These are phyloP conservation scores for Phyllosticta citribraziliensis DNA, from an alignment of 2,329 filamentous ascomycete genomes.

Conservation along the genomic window DNA sequence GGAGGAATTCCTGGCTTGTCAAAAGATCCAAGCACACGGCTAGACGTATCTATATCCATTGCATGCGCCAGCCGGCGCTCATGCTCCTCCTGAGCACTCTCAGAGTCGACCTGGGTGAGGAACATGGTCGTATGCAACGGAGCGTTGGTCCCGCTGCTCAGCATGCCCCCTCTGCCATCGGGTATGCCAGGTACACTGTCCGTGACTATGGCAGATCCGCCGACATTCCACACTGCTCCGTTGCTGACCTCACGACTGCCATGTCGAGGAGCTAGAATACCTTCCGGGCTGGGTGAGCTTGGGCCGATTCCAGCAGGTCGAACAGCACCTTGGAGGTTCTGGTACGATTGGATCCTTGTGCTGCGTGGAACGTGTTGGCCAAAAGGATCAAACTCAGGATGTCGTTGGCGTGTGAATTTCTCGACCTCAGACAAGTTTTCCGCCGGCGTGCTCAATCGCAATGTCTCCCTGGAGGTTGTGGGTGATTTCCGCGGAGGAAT, in stretches of 20 bases:
- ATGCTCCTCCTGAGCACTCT: slow-evolving; percentile 59
- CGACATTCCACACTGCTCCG: slow-evolving; percentile 68
- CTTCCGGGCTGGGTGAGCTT: not conserved
- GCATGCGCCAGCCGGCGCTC: slow-evolving; percentile 68
- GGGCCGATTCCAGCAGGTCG: not conserved
- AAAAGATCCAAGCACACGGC: slow-evolving; percentile 47
- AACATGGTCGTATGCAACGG: slow-evolving; percentile 52
- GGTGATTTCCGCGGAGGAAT: slow-evolving; percentile 39
- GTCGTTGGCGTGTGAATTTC: slow-evolving; percentile 34
- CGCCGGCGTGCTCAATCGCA: slow-evolving; percentile 42
- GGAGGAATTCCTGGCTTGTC: not conserved
- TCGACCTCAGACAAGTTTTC: slow-evolving; percentile 38
- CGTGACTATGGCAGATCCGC: slow-evolving; percentile 52
- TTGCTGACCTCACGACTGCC: slow-evolving; percentile 44
- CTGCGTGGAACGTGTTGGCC: slow-evolving; percentile 30
- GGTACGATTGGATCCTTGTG: slow-evolving; percentile 23
- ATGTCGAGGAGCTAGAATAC: slow-evolving; percentile 1
- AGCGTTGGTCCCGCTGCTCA: slow-evolving; percentile 65
- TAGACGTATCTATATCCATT: slow-evolving; percentile 63
- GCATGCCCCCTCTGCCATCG: slow-evolving; percentile 52
- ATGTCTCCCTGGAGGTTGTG: slow-evolving; percentile 37
- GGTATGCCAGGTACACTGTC: slow-evolving; percentile 42
- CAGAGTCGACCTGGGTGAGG: slow-evolving; percentile 37
- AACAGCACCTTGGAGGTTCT: slow-evolving; percentile 15
- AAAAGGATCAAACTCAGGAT: slow-evolving; percentile 44